Evolutionary conservation across 495 filamentous ascomycete genomes (phyloP).

Genomic region (Daldinia caldariorum): DNA sequence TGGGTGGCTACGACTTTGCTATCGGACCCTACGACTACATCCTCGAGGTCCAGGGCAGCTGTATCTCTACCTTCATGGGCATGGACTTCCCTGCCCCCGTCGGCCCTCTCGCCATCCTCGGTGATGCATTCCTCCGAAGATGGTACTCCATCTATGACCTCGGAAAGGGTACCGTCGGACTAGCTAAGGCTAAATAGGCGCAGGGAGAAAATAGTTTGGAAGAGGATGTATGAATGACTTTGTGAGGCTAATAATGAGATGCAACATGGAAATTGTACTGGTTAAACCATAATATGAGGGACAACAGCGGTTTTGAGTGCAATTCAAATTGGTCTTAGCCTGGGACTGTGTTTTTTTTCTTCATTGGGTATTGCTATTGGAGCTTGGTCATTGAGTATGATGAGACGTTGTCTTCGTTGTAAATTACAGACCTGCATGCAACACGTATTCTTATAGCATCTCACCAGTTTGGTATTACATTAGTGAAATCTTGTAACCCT

Average conservation of each 20-base stretch:
- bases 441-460: slow-evolving; percentile 36
- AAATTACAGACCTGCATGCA: slow-evolving; percentile 34
- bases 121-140: slow-evolving; percentile 95
- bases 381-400: slow-evolving; percentile 30
- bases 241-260: slow-evolving; percentile 26
- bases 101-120: slow-evolving; percentile 93
- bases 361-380: slow-evolving; percentile 36
- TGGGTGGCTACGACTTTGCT: slow-evolving; percentile 88
- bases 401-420: slow-evolving; percentile 36
- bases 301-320: slow-evolving; percentile 32
- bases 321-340: slow-evolving; percentile 16
- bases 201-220: slow-evolving; percentile 3
- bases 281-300: slow-evolving; percentile 35
- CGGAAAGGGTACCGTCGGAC: slow-evolving; percentile 82
- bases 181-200: slow-evolving; percentile 80
- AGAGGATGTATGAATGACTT: slow-evolving; percentile 19
- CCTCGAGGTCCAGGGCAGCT: slow-evolving; percentile 92
- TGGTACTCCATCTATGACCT: slow-evolving; percentile 98
- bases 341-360: slow-evolving; percentile 8
- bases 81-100: slow-evolving; percentile 95
- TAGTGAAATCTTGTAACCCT: neutral
- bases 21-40: slow-evolving; percentile 93
- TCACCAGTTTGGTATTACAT: neutral
- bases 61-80: slow-evolving; percentile 97
- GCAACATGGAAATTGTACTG: slow-evolving; percentile 25